These are phyloP conservation scores for Conticribra guillardii DNA, from an alignment of 108 stramenopile genomes.

Conservation along the genomic window DNA sequence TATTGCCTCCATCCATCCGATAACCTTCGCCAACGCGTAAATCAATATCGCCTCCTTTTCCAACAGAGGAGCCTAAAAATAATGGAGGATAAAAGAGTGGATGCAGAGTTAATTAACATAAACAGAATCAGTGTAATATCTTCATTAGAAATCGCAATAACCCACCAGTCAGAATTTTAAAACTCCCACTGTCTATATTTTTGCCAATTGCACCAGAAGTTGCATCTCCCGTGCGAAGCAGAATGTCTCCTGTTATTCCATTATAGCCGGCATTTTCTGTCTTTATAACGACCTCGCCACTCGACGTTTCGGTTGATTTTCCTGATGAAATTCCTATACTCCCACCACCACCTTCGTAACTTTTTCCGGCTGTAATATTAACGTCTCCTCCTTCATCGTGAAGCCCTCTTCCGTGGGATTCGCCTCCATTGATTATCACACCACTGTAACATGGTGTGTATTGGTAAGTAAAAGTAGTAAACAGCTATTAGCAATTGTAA, in stretches of 20 bases:
- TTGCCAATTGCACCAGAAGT: neutral
- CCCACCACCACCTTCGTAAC: neutral
- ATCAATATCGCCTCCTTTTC: neutral
- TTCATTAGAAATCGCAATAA: too few species aligned
- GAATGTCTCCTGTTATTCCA: neutral
- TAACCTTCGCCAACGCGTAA: neutral
- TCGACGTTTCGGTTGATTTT: neutral
- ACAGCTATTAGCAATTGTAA: too few species aligned
- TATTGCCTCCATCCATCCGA: neutral
- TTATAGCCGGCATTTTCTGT: neutral
- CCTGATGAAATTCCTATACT: neutral
- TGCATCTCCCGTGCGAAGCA: neutral
- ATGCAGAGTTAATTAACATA: too few species aligned
- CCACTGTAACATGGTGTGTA: too few species aligned
- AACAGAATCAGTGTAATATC: too few species aligned
- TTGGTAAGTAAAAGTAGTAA: too few species aligned
- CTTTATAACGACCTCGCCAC: neutral
- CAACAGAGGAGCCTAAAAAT: too few species aligned
- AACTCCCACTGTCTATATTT: neutral
- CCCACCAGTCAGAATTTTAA: too few species aligned
- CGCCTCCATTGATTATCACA: neutral
- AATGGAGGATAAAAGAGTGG: too few species aligned
- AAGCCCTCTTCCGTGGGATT: neutral
- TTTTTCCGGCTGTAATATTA: neutral
- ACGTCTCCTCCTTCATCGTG: neutral